Conservation (phyloP, 495 filamentous ascomycete species). For the Xylaria cubensis region DNA sequence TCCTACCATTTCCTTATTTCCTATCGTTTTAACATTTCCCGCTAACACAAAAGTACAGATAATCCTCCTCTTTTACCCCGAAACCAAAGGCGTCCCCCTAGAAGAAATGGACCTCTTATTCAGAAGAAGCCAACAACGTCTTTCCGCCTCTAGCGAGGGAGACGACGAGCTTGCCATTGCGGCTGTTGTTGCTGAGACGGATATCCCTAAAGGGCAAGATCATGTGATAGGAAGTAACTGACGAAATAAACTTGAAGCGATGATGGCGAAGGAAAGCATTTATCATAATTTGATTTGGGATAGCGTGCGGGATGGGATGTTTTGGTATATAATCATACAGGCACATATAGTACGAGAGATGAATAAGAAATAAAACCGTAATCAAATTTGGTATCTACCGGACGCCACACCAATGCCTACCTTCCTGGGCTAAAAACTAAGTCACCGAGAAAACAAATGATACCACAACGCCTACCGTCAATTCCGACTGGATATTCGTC, state of each 20-base stretch:
- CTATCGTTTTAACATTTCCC: background rate
- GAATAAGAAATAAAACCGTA: slow-evolving; percentile 23
- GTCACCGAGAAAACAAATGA: background rate
- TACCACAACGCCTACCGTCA: background rate
- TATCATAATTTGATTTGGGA: background rate
- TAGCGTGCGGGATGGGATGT: background rate
- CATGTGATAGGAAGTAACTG: background rate
- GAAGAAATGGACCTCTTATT: slow-evolving; percentile 64
- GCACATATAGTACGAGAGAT: background rate
- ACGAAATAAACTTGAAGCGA: background rate
- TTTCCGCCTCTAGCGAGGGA: slow-evolving; percentile 6
- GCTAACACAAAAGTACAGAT: slow-evolving; percentile 33
- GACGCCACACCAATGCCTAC: slow-evolving; percentile 32
- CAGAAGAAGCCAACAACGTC: slow-evolving; percentile 8
- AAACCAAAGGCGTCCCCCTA: slow-evolving; percentile 58
- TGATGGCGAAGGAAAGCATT: background rate
- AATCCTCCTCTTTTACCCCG: slow-evolving; percentile 58
- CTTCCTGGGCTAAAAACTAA: background rate
- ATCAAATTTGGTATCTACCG: slow-evolving; percentile 41
- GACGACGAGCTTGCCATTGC: background rate
- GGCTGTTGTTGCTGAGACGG: background rate
- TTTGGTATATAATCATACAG: background rate
- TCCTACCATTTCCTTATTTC: background rate
- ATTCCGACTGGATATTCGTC: background rate
- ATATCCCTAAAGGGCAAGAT: background rate